Percentiles rank a stretch among this genome's conserved stretches.
These are phyloP conservation scores for Magnolia kwangsiensis DNA, from an alignment of 164 flowering plant species.

Conservation along the genomic window DNA sequence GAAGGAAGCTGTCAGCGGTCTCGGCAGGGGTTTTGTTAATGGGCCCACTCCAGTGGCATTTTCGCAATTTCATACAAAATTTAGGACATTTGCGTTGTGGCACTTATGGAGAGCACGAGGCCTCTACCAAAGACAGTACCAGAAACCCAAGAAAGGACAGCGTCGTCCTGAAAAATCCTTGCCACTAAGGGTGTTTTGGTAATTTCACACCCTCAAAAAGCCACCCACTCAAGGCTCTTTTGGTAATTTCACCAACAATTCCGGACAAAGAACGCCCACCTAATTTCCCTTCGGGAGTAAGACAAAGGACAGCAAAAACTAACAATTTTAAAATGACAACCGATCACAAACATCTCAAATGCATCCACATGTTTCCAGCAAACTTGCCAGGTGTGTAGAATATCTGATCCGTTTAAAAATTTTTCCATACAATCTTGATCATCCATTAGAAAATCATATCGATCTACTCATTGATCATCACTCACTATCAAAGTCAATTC, in stretches of 20 bases:
- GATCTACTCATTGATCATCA: no score
- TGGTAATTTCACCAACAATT: neutral
- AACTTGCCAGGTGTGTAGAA: neutral
- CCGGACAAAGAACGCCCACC: neutral
- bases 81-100: neutral
- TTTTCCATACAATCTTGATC: neutral
- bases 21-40: no score
- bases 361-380: neutral
- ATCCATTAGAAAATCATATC: neutral
- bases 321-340: neutral
- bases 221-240: neutral
- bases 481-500: no score
- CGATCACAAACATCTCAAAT: neutral
- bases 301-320: conserved; percentile 9
- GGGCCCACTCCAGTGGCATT: neutral
- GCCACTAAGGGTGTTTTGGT: neutral
- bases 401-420: neutral
- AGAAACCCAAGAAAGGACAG: neutral
- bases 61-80: neutral
- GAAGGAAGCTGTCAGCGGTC: no score
- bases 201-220: neutral
- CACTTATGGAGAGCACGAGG: neutral
- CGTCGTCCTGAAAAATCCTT: neutral
- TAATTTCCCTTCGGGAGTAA: conserved; percentile 1
- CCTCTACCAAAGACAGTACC: no score